These are phyloP conservation scores for Xylariomycetidae sp. DNA, from an alignment of 2,329 filamentous ascomycete genomes.

Conservation along the genomic window DNA sequence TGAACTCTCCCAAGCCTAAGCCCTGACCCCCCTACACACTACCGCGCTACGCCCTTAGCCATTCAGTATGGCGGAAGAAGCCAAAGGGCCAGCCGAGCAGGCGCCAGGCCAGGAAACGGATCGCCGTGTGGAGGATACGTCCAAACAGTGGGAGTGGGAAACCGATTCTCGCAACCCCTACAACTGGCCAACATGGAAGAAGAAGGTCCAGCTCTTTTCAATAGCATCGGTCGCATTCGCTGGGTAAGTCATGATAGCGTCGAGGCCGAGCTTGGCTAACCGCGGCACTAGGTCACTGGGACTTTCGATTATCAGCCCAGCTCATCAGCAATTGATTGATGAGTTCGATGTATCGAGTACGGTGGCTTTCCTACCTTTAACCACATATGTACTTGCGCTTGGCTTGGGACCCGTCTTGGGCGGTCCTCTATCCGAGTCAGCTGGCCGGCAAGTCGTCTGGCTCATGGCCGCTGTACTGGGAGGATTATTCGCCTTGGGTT, in stretches of 20 bases:
- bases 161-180: slow-evolving; percentile 40
- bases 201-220: slow-evolving; percentile 33
- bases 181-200: slow-evolving; percentile 42
- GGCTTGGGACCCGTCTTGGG: slow-evolving; percentile 53
- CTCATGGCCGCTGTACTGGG: slow-evolving; percentile 38
- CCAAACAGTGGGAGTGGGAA: slow-evolving; percentile 27
- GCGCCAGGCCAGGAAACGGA: not conserved
- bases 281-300: slow-evolving; percentile 51
- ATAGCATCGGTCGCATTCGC: slow-evolving; percentile 34
- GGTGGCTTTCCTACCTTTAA: slow-evolving; percentile 51
- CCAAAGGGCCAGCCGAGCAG: not conserved
- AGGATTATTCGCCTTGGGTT: slow-evolving; percentile 50
- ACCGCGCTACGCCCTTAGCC: too few relatives aligned
- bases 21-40: too few relatives aligned
- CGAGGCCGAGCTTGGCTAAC: too few relatives aligned
- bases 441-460: slow-evolving; percentile 51
- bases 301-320: slow-evolving; percentile 48
- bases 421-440: slow-evolving; percentile 52
- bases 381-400: slow-evolving; percentile 55
- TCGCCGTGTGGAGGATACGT: not conserved
- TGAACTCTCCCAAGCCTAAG: too few relatives aligned
- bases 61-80: not conserved
- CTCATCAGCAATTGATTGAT: slow-evolving; percentile 36
- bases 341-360: slow-evolving; percentile 51
- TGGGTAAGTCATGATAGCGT: slow-evolving; percentile 25